Base-by-base conservation (phyloP, 2,329 filamentous ascomycete genomes). In the Fonsecaea erecta region DNA sequence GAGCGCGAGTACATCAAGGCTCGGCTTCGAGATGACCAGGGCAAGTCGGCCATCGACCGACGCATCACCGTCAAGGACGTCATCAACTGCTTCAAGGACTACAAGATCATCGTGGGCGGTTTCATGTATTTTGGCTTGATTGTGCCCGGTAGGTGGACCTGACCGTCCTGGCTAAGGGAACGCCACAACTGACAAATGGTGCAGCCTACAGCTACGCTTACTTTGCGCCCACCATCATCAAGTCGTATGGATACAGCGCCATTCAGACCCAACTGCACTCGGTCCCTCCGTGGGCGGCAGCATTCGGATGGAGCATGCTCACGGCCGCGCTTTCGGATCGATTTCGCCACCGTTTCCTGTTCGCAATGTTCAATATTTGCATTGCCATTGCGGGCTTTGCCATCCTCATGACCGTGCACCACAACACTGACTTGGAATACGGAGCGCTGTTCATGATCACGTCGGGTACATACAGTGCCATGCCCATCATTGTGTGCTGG, bases 41-140 rank as follows among this genome's bases (percentile, higher is more conserved):
- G 91, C 57, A 80, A 82, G 67, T 87, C 86, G 16, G 90, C 85
- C 0, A 83, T 83, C 11, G 86, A 92, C 65, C 82, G 86, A 66
- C 83, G 81, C 63, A 83, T 90, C 71, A 87, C 83, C 2, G 73
- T 83, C 68, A 77, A 78, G 53, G 89, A 91, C 70, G 83, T 90
- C 18, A 69, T 84, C 18, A 78, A 77, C 21, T 87, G 91, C 21
- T 85, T 93, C 79, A 89, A 88, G 73, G 90, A 94, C 76, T 88
- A 78, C 72, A 91, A 91, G 76, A 83, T 93, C 71, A 85, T 91
- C 71, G 76, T 92, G 14, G 90, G 89, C 52, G 90, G 89, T 0
- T 82, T 93, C 75, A 93, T 93, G 90, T 94, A 93, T 77, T 88
- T 93, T 71, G 90, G 90, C 11, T 82, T 93, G 65, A 87, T 93